Base-by-base conservation (phyloP, 441 rosid species). In the Lepidium campestre region DNA sequence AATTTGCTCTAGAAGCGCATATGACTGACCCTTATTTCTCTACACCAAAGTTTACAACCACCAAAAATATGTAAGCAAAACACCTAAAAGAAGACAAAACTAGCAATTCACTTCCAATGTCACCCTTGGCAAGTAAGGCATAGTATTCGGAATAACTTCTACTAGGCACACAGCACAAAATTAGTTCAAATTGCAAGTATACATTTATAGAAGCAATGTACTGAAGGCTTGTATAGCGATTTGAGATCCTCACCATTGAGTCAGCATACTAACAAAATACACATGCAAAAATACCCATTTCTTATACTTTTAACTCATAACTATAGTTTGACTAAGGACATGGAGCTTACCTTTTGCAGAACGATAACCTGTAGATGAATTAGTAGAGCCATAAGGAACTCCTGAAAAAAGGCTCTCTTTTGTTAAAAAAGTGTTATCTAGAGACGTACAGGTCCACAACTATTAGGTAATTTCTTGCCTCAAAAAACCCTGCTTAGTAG, bases 311-410 rank as follows among this genome's bases (percentile, higher is more conserved):
- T 45, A 60, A 67, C 57, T 52, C 49, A 67, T 45, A 34, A 49
- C 63, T 60, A 22, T 23, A 73, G 46, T 29, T 39, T 67, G 60
- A 48, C 65, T 47, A 45, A 61, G 37, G 57, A 59, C 72, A 56
- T 60, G 45, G 62, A 71, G 70, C 88, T 82, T 89, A 94, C 97
- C 99, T 91, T 94, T 94, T 77, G 79, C 92, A 81, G 70, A 80
- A 85, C 81, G 78, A 89, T 80, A 91, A 80, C 85, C 86, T 78
- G 86, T 89, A 80, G 97, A 80, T 70, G 94, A 74, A 88, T 77
- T 80, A 91, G 92, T 70, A 83, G 72, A 83, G 83, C 89, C 97
- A 84, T 78, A 91, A 63, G 95, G 87, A 81, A 81, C 80, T 85
- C 97, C 97, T 94, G 99, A 85, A 94, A 89, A 78, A 86, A 80